phyloP scores from a whole-genome alignment of 495 filamentous ascomycete genomes.

The Hypoxylon rickii region DNA sequence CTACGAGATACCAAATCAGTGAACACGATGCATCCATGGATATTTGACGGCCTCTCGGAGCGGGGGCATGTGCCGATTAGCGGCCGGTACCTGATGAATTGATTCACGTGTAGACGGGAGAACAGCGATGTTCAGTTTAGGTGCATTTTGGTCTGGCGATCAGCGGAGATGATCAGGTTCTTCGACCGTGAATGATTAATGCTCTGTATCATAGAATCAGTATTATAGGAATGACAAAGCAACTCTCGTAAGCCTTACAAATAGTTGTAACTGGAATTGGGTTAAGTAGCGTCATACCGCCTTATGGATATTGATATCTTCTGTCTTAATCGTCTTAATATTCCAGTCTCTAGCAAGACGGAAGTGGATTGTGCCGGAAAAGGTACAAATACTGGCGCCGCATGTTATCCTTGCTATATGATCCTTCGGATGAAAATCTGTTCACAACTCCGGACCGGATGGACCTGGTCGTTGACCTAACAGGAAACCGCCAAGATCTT shows the following conservation, averaged over 20 bases:
- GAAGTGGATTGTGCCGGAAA: neutral
- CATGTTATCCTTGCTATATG: neutral
- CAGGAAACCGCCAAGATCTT: too few species aligned
- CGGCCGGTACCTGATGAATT: too few species aligned
- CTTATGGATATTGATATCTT: too few species aligned
- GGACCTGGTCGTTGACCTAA: too few species aligned
- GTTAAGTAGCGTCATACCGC: too few species aligned
- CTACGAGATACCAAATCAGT: neutral
- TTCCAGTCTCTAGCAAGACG: too few species aligned
- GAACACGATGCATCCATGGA: neutral
- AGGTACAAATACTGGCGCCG: neutral
- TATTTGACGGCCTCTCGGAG: neutral
- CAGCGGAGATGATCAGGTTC: conserved; percentile 1
- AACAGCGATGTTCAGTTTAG: too few species aligned
- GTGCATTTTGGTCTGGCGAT: neutral
- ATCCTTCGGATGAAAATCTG: neutral
- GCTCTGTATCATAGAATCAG: neutral
- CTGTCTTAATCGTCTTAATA: too few species aligned
- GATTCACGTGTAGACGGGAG: too few species aligned
- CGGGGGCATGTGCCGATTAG: neutral
- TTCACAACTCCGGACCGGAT: too few species aligned
- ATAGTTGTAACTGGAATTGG: too few species aligned
- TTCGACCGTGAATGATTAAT: too few species aligned
- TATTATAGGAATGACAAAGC: neutral
- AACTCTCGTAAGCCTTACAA: neutral